A percentile compares a stretch with the other conserved stretches of the same genome.
Conservation (phyloP, 345 rosid genomes). For the Viola odorata region DNA sequence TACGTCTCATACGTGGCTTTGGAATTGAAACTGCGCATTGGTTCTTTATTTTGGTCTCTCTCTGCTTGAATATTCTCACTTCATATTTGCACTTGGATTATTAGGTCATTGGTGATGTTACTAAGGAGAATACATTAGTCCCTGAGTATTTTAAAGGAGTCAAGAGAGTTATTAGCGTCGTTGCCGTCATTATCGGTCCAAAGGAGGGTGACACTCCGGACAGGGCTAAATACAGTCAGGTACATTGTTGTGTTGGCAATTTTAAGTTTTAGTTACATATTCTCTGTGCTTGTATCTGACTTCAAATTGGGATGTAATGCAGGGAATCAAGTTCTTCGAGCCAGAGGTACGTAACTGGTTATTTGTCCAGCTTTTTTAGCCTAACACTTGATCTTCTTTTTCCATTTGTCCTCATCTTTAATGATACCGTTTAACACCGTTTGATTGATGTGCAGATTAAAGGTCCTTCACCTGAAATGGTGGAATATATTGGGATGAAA, state of each 20-base stretch:
- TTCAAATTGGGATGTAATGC: constrained; percentile 24
- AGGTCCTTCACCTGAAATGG: constrained; percentile 95
- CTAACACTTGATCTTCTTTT: constrained; percentile 7
- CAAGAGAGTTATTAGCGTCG: constrained; percentile 75
- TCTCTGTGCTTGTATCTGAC: constrained; percentile 16
- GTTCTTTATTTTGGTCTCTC: background rate
- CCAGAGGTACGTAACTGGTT: constrained; percentile 66
- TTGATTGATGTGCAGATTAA: constrained; percentile 53
- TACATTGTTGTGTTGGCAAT: constrained; percentile 16
- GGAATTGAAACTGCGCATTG: background rate
- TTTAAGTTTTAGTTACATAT: background rate
- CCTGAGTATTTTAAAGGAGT: constrained; percentile 81
- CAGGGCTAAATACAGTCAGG: constrained; percentile 89
- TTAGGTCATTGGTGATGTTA: constrained; percentile 76
- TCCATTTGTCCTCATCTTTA: background rate
- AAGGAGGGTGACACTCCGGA: constrained; percentile 99
- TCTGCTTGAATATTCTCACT: background rate
- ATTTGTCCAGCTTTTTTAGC: constrained; percentile 6
- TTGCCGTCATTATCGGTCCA: constrained; percentile 90
- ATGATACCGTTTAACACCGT: constrained; percentile 7
- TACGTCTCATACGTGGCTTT: background rate
- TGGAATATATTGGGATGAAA: constrained; percentile 79
- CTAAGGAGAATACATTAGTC: constrained; percentile 58
- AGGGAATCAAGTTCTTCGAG: constrained; percentile 97
- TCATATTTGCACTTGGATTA: background rate